A percentile compares a stretch with the other conserved stretches of the same genome.
Conservation (phyloP, 768 basidiomycete species). For the Boletus insuetus region DNA sequence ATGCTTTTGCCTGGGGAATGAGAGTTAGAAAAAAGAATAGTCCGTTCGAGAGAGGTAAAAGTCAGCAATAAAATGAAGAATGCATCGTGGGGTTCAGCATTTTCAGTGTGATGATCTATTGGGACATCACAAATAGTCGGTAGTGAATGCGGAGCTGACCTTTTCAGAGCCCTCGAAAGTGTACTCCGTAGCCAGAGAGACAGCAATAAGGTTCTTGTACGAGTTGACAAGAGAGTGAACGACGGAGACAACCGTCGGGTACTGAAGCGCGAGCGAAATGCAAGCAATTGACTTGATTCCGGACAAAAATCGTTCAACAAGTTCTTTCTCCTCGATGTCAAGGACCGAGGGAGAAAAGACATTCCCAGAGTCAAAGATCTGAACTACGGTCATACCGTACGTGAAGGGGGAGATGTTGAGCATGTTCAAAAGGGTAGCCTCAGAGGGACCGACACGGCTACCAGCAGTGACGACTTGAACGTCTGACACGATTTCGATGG, state of each 20-base stretch:
- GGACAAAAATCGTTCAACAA: constrained; percentile 87
- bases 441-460: constrained; percentile 92
- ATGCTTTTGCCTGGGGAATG: constrained; percentile 77
- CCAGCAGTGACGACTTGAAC: constrained; percentile 93
- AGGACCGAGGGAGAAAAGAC: constrained; percentile 87
- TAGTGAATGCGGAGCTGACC: constrained; percentile 45
- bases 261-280: constrained; percentile 93
- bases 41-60: neutral
- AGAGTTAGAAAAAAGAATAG: constrained; percentile 1
- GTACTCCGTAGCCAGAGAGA: constrained; percentile 90
- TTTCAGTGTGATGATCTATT: constrained; percentile 69
- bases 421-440: constrained; percentile 99
- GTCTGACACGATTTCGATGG: constrained; percentile 98
- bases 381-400: constrained; percentile 97
- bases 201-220: constrained; percentile 96
- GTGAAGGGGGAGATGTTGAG: constrained; percentile 99
- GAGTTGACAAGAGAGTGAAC: constrained; percentile 95
- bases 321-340: constrained; percentile 88
- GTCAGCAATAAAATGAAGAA: constrained; percentile 29
- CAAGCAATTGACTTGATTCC: constrained; percentile 95
- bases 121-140: constrained; percentile 22
- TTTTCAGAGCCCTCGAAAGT: constrained; percentile 91
- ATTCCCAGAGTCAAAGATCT: constrained; percentile 95
- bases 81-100: constrained; percentile 65
- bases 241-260: constrained; percentile 94